These are phyloP conservation scores for Isabelozyma gotoi DNA, from an alignment of 805 yeast species.

Conservation along the genomic window DNA sequence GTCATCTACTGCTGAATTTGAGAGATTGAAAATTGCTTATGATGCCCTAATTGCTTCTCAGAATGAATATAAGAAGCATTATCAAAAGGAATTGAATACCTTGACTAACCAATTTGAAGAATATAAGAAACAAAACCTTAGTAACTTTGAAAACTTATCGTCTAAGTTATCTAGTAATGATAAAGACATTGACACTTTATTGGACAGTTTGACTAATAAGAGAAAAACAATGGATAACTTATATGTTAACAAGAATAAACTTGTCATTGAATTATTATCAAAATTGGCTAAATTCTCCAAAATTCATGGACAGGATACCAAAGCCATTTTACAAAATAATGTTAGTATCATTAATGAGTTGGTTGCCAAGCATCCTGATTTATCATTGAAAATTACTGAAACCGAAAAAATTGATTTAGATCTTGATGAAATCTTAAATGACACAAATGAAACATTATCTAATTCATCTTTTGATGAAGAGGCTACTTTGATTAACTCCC, in stretches of 20 bases:
- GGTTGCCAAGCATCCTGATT: constrained; percentile 36
- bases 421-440: constrained; percentile 32
- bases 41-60: constrained; percentile 56
- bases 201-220: constrained; percentile 48
- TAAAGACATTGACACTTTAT: constrained; percentile 47
- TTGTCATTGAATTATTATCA: constrained; percentile 42
- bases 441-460: constrained; percentile 30
- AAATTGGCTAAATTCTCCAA: constrained; percentile 45
- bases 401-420: constrained; percentile 29
- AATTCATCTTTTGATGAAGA: constrained; percentile 34
- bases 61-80: constrained; percentile 50
- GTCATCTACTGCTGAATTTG: constrained; percentile 49
- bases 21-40: constrained; percentile 56
- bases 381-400: constrained; percentile 25
- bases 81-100: constrained; percentile 40
- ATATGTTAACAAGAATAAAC: constrained; percentile 47
- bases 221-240: constrained; percentile 49
- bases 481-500: constrained; percentile 21
- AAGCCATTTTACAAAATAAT: constrained; percentile 44
- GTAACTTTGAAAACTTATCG: constrained; percentile 34
- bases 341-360: constrained; percentile 43
- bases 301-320: constrained; percentile 49
- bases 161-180: constrained; percentile 43
- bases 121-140: constrained; percentile 36
- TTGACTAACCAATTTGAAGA: constrained; percentile 36